Conservation (phyloP, 2,329 filamentous ascomycete species). For the Exophiala lecanii-corni region DNA sequence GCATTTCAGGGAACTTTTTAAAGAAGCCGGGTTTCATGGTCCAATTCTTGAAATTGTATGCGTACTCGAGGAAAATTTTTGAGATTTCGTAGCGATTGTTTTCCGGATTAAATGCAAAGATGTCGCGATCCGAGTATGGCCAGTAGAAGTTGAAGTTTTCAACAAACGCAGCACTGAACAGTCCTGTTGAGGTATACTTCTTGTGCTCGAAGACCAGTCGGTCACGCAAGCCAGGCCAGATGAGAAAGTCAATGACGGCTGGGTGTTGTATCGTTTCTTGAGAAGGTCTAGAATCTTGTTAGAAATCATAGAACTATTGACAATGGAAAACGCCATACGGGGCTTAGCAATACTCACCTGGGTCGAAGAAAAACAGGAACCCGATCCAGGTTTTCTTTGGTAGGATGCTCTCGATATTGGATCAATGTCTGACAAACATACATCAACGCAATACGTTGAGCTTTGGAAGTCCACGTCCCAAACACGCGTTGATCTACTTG, state of each 20-base stretch:
- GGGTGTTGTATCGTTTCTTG: conserved; percentile 25
- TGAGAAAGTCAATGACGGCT: conserved; percentile 24
- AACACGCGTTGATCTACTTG: conserved; percentile 24
- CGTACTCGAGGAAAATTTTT: conserved; percentile 21
- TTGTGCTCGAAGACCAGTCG: conserved; percentile 25
- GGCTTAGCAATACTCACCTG: conserved; percentile 10
- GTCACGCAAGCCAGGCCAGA: conserved; percentile 23
- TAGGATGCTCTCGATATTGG: conserved; percentile 22
- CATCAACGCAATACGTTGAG: conserved; percentile 24
- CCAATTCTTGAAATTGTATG: conserved; percentile 25
- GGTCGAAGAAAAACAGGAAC: conserved; percentile 21
- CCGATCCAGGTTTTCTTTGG: conserved; percentile 21
- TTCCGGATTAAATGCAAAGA: conserved; percentile 17
- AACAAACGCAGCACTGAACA: conserved; percentile 24
- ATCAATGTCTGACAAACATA: conserved; percentile 25
- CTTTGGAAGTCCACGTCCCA: conserved; percentile 24
- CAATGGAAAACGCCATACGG: no score
- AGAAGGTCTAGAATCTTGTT: conserved; percentile 20
- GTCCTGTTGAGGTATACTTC: conserved; percentile 22
- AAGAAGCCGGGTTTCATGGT: conserved; percentile 26
- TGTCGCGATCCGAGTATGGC: conserved; percentile 22
- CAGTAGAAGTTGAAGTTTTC: conserved; percentile 26
- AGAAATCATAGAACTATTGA: no score
- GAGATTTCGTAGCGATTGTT: conserved; percentile 18
- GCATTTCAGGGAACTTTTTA: conserved; percentile 24